Conservation (phyloP, 495 filamentous ascomycete species). For the Aspergillus asperescens region DNA sequence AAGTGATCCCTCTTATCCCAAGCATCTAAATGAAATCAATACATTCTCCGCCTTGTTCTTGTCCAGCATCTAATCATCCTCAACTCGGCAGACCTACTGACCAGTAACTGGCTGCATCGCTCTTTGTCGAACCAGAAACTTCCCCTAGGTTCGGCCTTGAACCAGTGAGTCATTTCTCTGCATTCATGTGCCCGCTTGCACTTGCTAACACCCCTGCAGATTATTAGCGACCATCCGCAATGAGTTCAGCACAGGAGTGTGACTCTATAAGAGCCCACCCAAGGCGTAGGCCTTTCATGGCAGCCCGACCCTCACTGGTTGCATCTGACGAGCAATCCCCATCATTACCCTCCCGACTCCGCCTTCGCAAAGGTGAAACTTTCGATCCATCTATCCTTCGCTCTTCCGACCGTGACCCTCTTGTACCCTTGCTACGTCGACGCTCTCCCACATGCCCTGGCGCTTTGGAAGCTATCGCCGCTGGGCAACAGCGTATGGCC, state of each 20-base stretch:
- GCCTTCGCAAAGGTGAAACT: constrained; percentile 47
- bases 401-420: constrained; percentile 38
- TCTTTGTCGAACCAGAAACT: constrained; percentile 8
- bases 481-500: constrained; percentile 45
- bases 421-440: constrained; percentile 44
- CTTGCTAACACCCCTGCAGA: constrained; percentile 6
- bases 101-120: constrained; percentile 1
- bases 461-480: constrained; percentile 42
- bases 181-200: background rate
- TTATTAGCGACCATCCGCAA: constrained; percentile 6
- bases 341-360: constrained; percentile 21
- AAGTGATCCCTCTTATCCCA: background rate
- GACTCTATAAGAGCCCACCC: constrained; percentile 17
- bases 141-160: constrained; percentile 5
- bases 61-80: background rate
- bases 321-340: constrained; percentile 18
- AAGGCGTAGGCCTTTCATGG: constrained; percentile 29
- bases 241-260: constrained; percentile 4
- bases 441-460: constrained; percentile 46
- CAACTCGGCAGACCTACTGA: background rate
- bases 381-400: constrained; percentile 45
- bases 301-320: constrained; percentile 25
- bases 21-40: background rate
- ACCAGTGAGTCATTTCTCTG: constrained; percentile 10
- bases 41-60: background rate